Evolutionary conservation across 2,329 filamentous ascomycete genomes (phyloP), one percentile per base, ranked within the genome.

Genomic region (Penicillium sp.): DNA sequence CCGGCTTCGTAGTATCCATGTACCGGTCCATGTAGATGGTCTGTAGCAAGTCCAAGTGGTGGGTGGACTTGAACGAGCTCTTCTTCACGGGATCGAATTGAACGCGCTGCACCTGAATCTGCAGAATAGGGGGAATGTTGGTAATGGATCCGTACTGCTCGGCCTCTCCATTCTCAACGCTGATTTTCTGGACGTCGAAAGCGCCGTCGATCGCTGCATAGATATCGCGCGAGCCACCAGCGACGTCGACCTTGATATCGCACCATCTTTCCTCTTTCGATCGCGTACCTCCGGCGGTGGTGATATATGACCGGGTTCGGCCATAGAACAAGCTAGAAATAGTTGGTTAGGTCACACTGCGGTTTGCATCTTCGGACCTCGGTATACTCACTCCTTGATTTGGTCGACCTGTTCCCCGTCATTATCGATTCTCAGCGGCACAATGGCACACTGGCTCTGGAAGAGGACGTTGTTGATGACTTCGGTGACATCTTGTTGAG

Each of bases 401-500:
- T 86, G 83, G 72, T 98, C 95, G 20, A 88, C 78, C 74, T 97
- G 94, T 64, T 96, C 89, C 3, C 89, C 90, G 47, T 88, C 84
- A 6, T 83, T 78, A 58, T 91, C 86, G 37, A 85, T 79, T 3
- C 83, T 84, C n/a, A 83, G 84, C 5, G 91, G 85, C 58, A 84
- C 88, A 70, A 98, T 93, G 2, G 94, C 93, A 54, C 91, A 92
- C 69, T 95, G 90, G n/a, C 97, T 82, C 53, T 95, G 90, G 71
- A 94, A 92, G 59, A 97, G 86, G 28, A 96, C 90, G 69, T 94
- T 95, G 59, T 92, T 92, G 79, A 97, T 93, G 48, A 97, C 94
- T 76, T 99, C 95, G 12, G 92, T 92, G 4, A 97, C 94, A 76
- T 99, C 95, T 77, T 99, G 93, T 71, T 99, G 95, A 37, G 91